Conservation (phyloP, 495 filamentous ascomycete species). For the Rhizodiscina lignyota region DNA sequence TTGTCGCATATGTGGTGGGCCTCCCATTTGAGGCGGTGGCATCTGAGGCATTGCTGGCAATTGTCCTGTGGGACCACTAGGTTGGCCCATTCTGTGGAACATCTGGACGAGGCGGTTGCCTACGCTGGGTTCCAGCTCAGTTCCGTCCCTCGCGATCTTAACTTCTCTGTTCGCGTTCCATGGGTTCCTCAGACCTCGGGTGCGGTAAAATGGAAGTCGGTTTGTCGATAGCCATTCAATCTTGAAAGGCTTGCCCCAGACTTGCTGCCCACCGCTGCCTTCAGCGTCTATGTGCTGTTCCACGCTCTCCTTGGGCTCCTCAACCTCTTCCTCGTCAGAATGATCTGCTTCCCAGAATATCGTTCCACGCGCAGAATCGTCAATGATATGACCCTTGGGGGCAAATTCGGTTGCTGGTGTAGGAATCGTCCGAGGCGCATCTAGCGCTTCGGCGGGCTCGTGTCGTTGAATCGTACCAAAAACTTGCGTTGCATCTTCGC, state of each 20-base stretch:
- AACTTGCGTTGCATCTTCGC: constrained; percentile 50
- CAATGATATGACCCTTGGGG: constrained; percentile 77
- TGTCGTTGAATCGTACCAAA: constrained; percentile 45
- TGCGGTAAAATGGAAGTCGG: constrained; percentile 79
- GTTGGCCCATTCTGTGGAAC: too few species aligned
- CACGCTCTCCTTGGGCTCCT: constrained; percentile 17
- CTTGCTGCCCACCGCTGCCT: constrained; percentile 25
- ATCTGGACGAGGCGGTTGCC: constrained; percentile 62
- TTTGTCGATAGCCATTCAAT: constrained; percentile 84
- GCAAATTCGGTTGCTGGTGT: constrained; percentile 68
- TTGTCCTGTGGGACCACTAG: too few species aligned
- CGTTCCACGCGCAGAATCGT: constrained; percentile 80
- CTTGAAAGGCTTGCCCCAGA: constrained; percentile 85
- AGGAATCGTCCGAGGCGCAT: constrained; percentile 55
- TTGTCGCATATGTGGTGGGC: too few species aligned
- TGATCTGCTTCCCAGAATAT: constrained; percentile 92
- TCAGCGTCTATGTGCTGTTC: constrained; percentile 24
- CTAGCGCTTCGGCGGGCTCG: constrained; percentile 21
- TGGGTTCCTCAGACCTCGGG: constrained; percentile 75
- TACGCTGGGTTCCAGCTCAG: constrained; percentile 74
- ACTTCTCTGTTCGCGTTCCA: constrained; percentile 96
- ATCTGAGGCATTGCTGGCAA: too few species aligned
- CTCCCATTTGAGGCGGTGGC: too few species aligned
- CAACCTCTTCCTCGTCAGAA: constrained; percentile 16
- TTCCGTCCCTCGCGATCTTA: constrained; percentile 92